These are phyloP conservation scores for Streptanthus diversifolius DNA, from an alignment of 345 rosid species.

Conservation along the genomic window DNA sequence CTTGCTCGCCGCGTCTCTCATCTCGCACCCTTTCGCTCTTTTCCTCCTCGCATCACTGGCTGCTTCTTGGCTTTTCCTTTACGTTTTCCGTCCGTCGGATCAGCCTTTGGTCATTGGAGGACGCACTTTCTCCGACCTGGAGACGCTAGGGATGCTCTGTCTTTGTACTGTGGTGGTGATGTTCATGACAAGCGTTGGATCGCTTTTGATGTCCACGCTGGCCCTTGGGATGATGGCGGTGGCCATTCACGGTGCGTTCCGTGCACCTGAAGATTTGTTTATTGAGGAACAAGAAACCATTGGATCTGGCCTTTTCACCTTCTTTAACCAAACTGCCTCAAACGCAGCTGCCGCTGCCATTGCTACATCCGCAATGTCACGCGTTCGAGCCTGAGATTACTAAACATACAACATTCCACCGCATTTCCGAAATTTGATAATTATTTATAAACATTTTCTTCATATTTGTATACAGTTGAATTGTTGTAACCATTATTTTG, in stretches of 20 bases:
- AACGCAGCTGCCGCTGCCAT: conserved; percentile 38
- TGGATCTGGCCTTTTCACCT: conserved; percentile 40
- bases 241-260: conserved; percentile 45
- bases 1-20: conserved; percentile 36
- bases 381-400: conserved; percentile 31
- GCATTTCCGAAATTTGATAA: too few relatives aligned
- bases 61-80: conserved; percentile 50
- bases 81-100: conserved; percentile 44
- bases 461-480: too few relatives aligned
- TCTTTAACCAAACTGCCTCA: conserved; percentile 37
- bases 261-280: conserved; percentile 50
- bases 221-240: conserved; percentile 42
- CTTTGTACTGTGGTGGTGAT: conserved; percentile 41
- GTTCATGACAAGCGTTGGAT: conserved; percentile 53
- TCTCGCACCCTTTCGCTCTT: conserved; percentile 45
- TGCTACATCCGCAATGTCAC: conserved; percentile 29
- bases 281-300: conserved; percentile 46
- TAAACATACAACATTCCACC: too few relatives aligned
- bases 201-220: conserved; percentile 40
- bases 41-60: conserved; percentile 38
- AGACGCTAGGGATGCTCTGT: conserved; percentile 41
- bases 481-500: too few relatives aligned
- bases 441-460: too few relatives aligned
- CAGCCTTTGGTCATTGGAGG: conserved; percentile 45
- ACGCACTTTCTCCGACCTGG: conserved; percentile 44